Base-by-base conservation (phyloP, 2,329 filamentous ascomycete species). In the Metarhizium sp. region DNA sequence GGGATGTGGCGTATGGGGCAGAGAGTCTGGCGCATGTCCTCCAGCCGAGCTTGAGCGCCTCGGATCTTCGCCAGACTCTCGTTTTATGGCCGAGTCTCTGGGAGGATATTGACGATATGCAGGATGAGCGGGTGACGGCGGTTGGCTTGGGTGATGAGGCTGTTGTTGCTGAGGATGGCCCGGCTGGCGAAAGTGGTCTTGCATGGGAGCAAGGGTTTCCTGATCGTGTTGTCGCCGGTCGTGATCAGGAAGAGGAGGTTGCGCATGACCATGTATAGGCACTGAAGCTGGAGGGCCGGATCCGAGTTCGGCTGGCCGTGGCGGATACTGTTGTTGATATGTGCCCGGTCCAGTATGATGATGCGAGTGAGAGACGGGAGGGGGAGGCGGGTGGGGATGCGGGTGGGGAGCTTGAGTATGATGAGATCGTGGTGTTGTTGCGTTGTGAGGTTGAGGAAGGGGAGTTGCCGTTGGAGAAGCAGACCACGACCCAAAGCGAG, bases 161-260 rank as follows among this genome's bases (percentile, higher is more conserved):
- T 59, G 58, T 48, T 57, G 58, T 16, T 59, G 60, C 1, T 60
- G 60, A 8, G 59, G 65, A 18, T 59, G 62, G n/a, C 58, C 63
- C 34, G 61, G 63, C 54, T 67, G 67, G 38, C 65, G 68, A 62
- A 77, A 75, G 53, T 74, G 77, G 64, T 82, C 79, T 68, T 80
- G 79, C 69, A 79, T 76, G 60, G 77, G 74, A 65, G 76, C 71
- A 64, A 76, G 80, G 55, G 73, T 71, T 61, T 81, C 79, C 68
- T 74, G 77, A 53, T 81, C 80, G 77, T 80, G 75, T 63, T 78
- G 77, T 61, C 79, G 78, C 67, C 79, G 79, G 62, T 82, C 78
- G 60, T 64, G 55, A 64, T 82, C 76, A 55, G 65, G 61, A 57
- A 70, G 70, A 52, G 71, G 70, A 58, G 63, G 62, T 55, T 64